phyloP scores from a whole-genome alignment of 441 rosid species.

The Flueggea neowawraea region DNA sequence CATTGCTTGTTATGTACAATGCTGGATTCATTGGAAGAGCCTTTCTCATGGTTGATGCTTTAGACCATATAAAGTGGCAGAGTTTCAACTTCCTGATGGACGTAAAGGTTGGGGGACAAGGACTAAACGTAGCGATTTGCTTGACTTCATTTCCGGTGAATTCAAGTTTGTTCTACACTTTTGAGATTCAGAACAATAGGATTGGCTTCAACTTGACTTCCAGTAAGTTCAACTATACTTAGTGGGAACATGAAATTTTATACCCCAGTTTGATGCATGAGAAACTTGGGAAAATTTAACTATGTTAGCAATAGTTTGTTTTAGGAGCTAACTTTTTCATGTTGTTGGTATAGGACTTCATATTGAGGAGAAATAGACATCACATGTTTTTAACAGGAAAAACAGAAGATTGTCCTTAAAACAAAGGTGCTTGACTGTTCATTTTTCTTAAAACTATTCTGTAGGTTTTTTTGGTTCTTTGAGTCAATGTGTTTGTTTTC shows the following conservation, averaged over 20 bases:
- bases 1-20: too few species aligned
- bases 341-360: too few species aligned
- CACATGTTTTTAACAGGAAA: too few species aligned
- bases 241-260: too few species aligned
- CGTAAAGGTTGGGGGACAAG: constrained; percentile 76
- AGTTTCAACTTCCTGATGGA: constrained; percentile 93
- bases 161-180: constrained; percentile 53
- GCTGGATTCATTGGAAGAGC: too few species aligned
- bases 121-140: constrained; percentile 69
- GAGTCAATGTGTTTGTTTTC: neutral
- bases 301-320: too few species aligned
- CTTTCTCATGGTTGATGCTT: constrained; percentile 56
- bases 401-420: too few species aligned
- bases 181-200: constrained; percentile 57
- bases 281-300: too few species aligned
- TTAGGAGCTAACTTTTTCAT: too few species aligned
- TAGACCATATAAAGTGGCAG: constrained; percentile 72
- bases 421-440: constrained; percentile 57
- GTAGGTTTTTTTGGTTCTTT: neutral
- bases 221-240: constrained; percentile 66
- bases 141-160: constrained; percentile 71
- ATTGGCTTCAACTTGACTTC: constrained; percentile 61
- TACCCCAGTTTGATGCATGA: too few species aligned
- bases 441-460: constrained; percentile 1
- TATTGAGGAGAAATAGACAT: too few species aligned